These are phyloP conservation scores for Sporothrix brunneoviolacea DNA, from an alignment of 2,329 filamentous ascomycete species.

Conservation along the genomic window DNA sequence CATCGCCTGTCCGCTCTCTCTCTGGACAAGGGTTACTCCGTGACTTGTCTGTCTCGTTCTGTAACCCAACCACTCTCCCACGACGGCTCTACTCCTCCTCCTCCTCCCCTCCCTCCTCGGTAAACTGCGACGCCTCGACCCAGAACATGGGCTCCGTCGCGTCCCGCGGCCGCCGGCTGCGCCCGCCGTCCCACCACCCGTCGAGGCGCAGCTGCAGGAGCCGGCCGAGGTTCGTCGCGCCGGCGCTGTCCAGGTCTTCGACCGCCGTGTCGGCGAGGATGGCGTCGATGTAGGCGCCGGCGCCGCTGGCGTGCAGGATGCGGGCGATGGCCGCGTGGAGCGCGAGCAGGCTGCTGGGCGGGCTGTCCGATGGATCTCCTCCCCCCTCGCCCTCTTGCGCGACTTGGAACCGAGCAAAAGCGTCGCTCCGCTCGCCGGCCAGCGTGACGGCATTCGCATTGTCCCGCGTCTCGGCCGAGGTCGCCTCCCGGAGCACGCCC, in stretches of 20 bases:
- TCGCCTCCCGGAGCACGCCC: too few species aligned
- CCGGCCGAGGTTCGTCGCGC: conserved; percentile 4
- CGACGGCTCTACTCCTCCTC: too few species aligned
- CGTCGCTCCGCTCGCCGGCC: not conserved
- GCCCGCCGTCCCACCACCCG: conserved; percentile 13
- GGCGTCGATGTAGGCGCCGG: not conserved
- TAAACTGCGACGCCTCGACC: not conserved
- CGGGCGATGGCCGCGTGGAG: conserved; percentile 2
- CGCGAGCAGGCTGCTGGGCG: not conserved
- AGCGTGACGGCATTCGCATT: not conserved
- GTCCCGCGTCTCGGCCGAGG: too few species aligned
- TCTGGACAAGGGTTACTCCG: too few species aligned
- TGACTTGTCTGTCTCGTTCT: too few species aligned
- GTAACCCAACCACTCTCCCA: too few species aligned
- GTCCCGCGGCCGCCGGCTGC: not conserved
- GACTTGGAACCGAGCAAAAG: not conserved
- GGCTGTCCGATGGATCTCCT: not conserved
- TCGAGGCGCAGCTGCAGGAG: conserved; percentile 16
- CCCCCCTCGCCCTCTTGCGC: too few species aligned
- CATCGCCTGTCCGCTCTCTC: too few species aligned
- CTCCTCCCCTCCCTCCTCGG: not conserved
- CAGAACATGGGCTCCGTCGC: not conserved
- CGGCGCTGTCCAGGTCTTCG: conserved; percentile 9
- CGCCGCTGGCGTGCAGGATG: conserved; percentile 2
- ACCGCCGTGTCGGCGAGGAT: conserved; percentile 5